Evolutionary conservation across 495 filamentous ascomycete species (phyloP).

Genomic region (Jackrogersella multiformis): DNA sequence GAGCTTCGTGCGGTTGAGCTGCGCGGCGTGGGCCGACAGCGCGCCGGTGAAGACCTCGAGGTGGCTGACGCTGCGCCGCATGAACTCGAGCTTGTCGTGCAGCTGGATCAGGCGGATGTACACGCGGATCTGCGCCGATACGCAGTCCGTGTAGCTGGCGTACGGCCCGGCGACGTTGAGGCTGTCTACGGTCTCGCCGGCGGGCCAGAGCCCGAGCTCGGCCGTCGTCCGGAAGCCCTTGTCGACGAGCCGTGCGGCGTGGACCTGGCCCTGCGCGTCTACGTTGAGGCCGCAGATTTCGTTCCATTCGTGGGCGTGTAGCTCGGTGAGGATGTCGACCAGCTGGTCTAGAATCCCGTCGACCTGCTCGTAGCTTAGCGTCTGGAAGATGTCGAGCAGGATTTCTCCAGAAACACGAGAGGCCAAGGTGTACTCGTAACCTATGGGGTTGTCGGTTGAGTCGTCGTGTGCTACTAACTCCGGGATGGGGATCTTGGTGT

Average conservation of each 20-base stretch:
- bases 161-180: slow-evolving; percentile 40
- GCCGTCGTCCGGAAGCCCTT: slow-evolving; percentile 48
- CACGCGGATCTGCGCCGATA: slow-evolving; percentile 21
- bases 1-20: slow-evolving; percentile 42
- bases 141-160: slow-evolving; percentile 36
- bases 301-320: slow-evolving; percentile 41
- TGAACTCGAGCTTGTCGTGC: slow-evolving; percentile 37
- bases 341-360: slow-evolving; percentile 44
- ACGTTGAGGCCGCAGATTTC: slow-evolving; percentile 38
- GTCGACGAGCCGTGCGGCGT: slow-evolving; percentile 37
- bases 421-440: slow-evolving; percentile 49
- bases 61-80: slow-evolving; percentile 39
- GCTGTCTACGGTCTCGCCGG: slow-evolving; percentile 32
- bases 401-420: slow-evolving; percentile 37
- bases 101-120: slow-evolving; percentile 41
- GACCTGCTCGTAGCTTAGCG: slow-evolving; percentile 26
- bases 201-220: slow-evolving; percentile 42
- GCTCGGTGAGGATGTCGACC: slow-evolving; percentile 42
- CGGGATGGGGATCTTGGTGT: slow-evolving; percentile 46
- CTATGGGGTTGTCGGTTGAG: slow-evolving; percentile 42
- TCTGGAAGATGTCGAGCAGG: slow-evolving; percentile 43
- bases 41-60: slow-evolving; percentile 29
- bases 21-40: neutral
- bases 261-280: neutral
- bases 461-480: slow-evolving; percentile 43